These are phyloP conservation scores for Limnomonas spitsbergensis DNA, from an alignment of 139 green algal species.

Conservation along the genomic window DNA sequence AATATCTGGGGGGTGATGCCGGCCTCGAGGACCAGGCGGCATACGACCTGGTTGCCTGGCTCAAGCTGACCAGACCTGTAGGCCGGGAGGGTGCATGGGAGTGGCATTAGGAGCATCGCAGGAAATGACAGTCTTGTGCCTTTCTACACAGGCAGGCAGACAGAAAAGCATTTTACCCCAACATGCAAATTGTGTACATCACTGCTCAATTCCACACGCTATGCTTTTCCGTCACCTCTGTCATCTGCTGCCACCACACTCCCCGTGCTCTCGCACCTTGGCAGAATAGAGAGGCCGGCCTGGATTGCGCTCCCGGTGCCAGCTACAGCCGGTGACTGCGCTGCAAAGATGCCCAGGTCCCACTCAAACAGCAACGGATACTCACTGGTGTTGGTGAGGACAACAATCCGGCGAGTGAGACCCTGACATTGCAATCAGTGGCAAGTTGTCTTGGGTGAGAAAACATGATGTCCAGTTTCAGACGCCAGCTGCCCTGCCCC, in stretches of 20 bases:
- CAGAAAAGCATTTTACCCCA: too few species aligned
- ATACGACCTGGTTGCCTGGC: constrained; percentile 25
- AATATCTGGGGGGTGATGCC: constrained; percentile 31
- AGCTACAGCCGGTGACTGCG: not conserved
- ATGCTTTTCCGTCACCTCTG: too few species aligned
- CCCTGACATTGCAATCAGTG: constrained; percentile 17
- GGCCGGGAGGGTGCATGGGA: not conserved
- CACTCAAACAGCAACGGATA: constrained; percentile 41
- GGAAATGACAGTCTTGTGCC: not conserved
- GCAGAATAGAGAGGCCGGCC: not conserved
- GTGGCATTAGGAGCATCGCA: too few species aligned
- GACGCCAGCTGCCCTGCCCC: too few species aligned
- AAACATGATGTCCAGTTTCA: too few species aligned
- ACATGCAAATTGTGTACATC: too few species aligned
- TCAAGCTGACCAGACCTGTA: constrained; percentile 22
- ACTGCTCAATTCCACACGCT: too few species aligned
- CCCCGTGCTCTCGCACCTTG: too few species aligned
- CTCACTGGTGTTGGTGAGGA: constrained; percentile 41
- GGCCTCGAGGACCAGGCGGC: constrained; percentile 20
- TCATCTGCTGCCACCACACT: too few species aligned
- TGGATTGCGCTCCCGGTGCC: not conserved
- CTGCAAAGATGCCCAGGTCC: constrained; percentile 24
- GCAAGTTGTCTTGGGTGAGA: too few species aligned
- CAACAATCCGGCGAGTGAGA: constrained; percentile 30
- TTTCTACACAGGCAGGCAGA: too few species aligned